Conservation (phyloP, 148 eudicot genomes). For the Camellia granthamiana region DNA sequence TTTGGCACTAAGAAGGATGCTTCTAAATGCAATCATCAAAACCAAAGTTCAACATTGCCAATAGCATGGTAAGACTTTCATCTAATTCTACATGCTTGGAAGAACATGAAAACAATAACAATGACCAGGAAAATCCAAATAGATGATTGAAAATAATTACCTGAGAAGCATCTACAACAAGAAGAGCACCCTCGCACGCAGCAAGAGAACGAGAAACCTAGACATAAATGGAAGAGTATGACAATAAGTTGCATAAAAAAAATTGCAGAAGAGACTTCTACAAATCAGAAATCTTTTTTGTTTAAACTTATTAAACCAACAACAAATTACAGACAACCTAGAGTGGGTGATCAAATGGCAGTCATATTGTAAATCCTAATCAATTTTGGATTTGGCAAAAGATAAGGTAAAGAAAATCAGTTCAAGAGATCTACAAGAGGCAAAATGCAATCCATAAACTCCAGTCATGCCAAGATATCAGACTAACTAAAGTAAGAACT, state of each 20-base stretch:
- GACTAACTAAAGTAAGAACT: background rate
- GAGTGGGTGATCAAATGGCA: background rate
- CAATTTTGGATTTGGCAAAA: background rate
- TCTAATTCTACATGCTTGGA: background rate
- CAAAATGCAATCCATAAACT: background rate
- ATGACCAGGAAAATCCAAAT: slow-evolving; percentile 6
- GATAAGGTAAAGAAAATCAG: background rate
- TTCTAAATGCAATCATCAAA: background rate
- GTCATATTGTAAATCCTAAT: background rate
- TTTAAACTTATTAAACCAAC: background rate
- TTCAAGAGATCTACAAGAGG: background rate
- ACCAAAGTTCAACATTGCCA: background rate
- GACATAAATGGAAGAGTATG: slow-evolving; percentile 6
- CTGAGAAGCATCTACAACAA: slow-evolving; percentile 94
- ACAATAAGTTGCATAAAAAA: background rate
- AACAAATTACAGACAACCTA: background rate
- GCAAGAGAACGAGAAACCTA: slow-evolving; percentile 99
- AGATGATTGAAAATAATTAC: slow-evolving; percentile 24
- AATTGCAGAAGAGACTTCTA: background rate
- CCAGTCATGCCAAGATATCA: background rate
- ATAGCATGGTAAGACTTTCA: background rate
- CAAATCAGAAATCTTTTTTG: background rate
- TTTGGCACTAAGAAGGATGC: background rate
- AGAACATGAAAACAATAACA: slow-evolving; percentile 3
- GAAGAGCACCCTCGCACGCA: slow-evolving; percentile 99